Evolutionary conservation across 306 rosid genomes (phyloP).

Genomic region (Boehmeria nivea): DNA sequence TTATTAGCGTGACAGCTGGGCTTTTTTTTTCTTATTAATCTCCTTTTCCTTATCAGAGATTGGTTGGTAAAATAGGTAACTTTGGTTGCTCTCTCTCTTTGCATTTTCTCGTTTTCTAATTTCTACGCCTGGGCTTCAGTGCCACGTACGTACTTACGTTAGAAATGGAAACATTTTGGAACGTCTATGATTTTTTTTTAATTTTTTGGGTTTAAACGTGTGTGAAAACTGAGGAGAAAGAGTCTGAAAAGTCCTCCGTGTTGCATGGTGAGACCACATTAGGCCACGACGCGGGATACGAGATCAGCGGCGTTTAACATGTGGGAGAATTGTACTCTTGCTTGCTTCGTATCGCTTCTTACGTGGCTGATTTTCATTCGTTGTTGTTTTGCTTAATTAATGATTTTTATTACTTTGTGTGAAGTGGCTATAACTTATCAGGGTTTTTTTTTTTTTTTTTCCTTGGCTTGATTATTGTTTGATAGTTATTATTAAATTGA

Average conservation of each 20-base stretch:
- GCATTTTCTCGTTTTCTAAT: background rate
- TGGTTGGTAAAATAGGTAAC: background rate
- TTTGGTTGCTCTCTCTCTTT: background rate
- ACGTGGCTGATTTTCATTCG: background rate
- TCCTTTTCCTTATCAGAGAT: background rate
- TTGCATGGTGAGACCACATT: background rate
- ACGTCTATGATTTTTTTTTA: too few relatives aligned
- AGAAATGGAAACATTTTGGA: too few relatives aligned
- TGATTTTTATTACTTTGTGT: background rate
- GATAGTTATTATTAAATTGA: too few relatives aligned
- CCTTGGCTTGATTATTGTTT: too few relatives aligned
- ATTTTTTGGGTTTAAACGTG: background rate
- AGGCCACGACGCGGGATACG: constrained; percentile 1
- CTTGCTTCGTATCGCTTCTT: too few relatives aligned
- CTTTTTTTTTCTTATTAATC: background rate
- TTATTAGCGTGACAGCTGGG: constrained; percentile 8
- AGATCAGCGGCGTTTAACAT: constrained; percentile 3
- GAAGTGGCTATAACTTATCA: too few relatives aligned
- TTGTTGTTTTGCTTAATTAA: background rate
- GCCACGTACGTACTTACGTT: background rate
- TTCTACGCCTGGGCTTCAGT: too few relatives aligned
- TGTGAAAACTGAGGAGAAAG: background rate
- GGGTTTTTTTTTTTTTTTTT: too few relatives aligned
- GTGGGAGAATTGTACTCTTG: too few relatives aligned
- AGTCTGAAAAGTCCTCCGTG: background rate